Base-by-base conservation (phyloP, 2,329 filamentous ascomycete genomes). In the Corniculantispora saksenae region DNA sequence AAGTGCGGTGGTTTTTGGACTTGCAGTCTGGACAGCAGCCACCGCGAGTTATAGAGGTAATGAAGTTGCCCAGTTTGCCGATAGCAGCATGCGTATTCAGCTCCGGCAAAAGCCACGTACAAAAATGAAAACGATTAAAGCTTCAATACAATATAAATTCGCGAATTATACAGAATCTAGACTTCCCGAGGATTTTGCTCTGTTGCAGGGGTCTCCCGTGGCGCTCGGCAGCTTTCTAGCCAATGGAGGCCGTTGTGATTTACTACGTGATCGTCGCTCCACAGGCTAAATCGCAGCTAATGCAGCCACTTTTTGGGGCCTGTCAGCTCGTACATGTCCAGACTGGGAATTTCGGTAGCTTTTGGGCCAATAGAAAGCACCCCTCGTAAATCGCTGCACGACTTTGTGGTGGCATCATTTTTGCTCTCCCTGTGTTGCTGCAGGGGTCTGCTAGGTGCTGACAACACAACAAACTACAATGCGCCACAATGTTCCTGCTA, bases 201-300 rank as follows among this genome's bases (percentile, higher is more conserved):
- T 7, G 12, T 10, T 3, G 25, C 40, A 32, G 12, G 23, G 23
- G 10, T 32, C 15, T 9, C 17, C n/a, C 13, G 21, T 50, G 19
- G 8, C 17, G 17, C 38, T 58, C 56, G 56, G 56, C 5, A 32
- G 3, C 17, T 58, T 58, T 58, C 40, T 48, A 10, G 40, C 56
- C 56, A 58, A 58, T 58, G 1, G 25, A 12, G 21, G 56, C 40
- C 43, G 23, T 10, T 5, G 40, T 48, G 56, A 25, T 48, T 47
- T 17, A 32, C 56, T 40, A 32, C 56, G 27, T 45, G 56, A 58
- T 58, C 25, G 56, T 2, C 17, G 8, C 2, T 35, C 56, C 19
- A 4, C 6, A 58, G 10, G 43, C 56, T 58, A 45, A 58, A 58
- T 58, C 56, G 56, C 56, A 58, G 54, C 54, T 40, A 56, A 56